phyloP scores from a whole-genome alignment of 2,329 filamentous ascomycete genomes.

The Madurella mycetomatis region DNA sequence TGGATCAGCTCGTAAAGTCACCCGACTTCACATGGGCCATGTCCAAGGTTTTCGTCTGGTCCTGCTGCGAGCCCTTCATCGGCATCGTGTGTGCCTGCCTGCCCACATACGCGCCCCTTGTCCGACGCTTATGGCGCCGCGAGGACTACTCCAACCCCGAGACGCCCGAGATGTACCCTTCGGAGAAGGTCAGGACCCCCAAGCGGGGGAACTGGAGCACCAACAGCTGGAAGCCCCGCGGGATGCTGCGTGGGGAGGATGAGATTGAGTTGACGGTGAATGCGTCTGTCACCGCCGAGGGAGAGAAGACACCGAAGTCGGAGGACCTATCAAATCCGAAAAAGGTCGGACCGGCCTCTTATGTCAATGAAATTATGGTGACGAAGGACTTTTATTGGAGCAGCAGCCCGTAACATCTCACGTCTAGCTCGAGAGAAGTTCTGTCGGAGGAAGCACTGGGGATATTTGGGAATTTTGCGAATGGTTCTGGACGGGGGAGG shows the following conservation, averaged over 20 bases:
- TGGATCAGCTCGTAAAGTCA: slow-evolving; percentile 20
- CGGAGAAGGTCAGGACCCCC: too few relatives aligned
- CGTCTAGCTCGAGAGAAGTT: too few relatives aligned
- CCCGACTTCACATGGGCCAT: slow-evolving; percentile 20
- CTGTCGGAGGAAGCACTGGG: too few relatives aligned
- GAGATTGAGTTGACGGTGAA: slow-evolving; percentile 18
- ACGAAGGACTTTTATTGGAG: slow-evolving; percentile 16
- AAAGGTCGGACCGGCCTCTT: too few relatives aligned
- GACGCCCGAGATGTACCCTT: too few relatives aligned
- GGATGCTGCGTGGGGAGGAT: slow-evolving; percentile 9
- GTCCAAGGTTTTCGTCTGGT: slow-evolving; percentile 22
- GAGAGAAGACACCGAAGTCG: neutral
- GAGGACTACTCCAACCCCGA: neutral
- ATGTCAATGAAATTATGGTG: slow-evolving; percentile 13
- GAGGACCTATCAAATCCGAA: too few relatives aligned
- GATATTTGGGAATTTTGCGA: too few relatives aligned
- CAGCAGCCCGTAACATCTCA: slow-evolving; percentile 7
- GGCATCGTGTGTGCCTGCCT: slow-evolving; percentile 21
- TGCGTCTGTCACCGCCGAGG: neutral
- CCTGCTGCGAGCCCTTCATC: slow-evolving; percentile 19
- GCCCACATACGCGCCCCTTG: slow-evolving; percentile 16
- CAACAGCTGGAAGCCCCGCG: too few relatives aligned
- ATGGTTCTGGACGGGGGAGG: too few relatives aligned
- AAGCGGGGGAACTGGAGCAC: too few relatives aligned
- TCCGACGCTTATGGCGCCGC: slow-evolving; percentile 6